Conservation (phyloP, 176 grass and related monocot species). For the Phoenix dactylifera region DNA sequence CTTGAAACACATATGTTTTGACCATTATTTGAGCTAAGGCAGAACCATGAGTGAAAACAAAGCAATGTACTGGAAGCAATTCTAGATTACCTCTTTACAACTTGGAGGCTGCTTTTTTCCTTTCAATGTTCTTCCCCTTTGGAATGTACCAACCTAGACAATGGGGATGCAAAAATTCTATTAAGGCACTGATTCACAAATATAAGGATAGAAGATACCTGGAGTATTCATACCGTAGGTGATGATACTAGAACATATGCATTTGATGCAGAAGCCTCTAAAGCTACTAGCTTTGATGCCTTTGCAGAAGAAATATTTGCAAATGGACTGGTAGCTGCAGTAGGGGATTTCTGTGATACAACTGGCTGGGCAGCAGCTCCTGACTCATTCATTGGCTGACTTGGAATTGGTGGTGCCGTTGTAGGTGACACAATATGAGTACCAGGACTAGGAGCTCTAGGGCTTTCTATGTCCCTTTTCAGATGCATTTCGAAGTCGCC, state of each 20-base stretch:
- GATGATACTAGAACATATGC: constrained; percentile 30
- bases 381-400: constrained; percentile 19
- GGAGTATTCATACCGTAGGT: constrained; percentile 24
- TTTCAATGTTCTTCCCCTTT: constrained; percentile 25
- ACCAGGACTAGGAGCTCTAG: constrained; percentile 9
- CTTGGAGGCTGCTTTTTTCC: constrained; percentile 27
- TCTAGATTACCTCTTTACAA: constrained; percentile 30
- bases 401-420: constrained; percentile 19
- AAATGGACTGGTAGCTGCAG: constrained; percentile 23
- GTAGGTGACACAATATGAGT: constrained; percentile 14
- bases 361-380: not conserved
- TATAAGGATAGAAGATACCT: not conserved
- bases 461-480: constrained; percentile 27
- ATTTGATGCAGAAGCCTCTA: constrained; percentile 17
- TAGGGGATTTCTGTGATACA: constrained; percentile 1
- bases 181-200: too few relatives aligned
- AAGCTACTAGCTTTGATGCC: constrained; percentile 20
- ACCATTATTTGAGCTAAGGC: too few relatives aligned
- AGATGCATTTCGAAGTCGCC: constrained; percentile 42
- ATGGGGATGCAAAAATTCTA: too few relatives aligned
- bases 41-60: too few relatives aligned
- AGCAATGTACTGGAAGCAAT: too few relatives aligned
- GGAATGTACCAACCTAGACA: constrained; percentile 36
- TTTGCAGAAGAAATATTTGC: constrained; percentile 19
- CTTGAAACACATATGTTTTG: too few relatives aligned